Evolutionary conservation across 2,329 filamentous ascomycete genomes (phyloP), one percentile per base, ranked within the genome.

Genomic region (Pseudogymnoascus sp.): DNA sequence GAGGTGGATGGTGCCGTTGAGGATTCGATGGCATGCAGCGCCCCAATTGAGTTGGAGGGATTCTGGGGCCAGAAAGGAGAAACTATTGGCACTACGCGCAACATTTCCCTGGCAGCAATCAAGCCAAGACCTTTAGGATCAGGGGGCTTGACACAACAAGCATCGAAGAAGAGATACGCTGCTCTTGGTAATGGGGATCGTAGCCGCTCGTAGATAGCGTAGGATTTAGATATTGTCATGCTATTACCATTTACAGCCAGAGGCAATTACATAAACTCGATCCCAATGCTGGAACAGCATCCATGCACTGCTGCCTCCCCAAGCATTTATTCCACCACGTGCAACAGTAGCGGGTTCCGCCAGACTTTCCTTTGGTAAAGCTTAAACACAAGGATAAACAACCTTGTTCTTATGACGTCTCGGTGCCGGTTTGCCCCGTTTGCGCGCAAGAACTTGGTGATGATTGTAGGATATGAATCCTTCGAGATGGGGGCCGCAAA

Each of bases 371-470:
- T 25, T 49, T 49, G 43, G 11, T 28, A 49, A 49, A 49, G 43
- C 43, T 49, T 49, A 49, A 49, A n/a, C 21, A n/a, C 21, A 28
- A 43, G 40, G 43, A 49, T 49, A 49, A 49, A 31, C n/a, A 28
- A 49, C 43, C 43, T 49, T 49, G 43, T 49, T 49, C 43, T 25
- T 49, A 49, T 49, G 43, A 49, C 43, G 43, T 49, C n/a, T 49
- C 12, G 12, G 3, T 8, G 14, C 43, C 21, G 6, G 11, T 25
- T 49, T 28, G 2, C 5, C 6, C 43, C 2, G 5, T 25, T 49
- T n/a, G 4, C 5, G 2, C 12, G 8, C 11, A 25, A n/a, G n/a
- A 49, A 28, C 21, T 28, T 49, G 43, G 12, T n/a, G 43, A 49
- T 49, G n/a, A 4, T 7, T 23, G 40, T 23, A 6, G 3, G 11